Conservation (phyloP, 805 yeast genomes). For the Nematodospora valgi region DNA sequence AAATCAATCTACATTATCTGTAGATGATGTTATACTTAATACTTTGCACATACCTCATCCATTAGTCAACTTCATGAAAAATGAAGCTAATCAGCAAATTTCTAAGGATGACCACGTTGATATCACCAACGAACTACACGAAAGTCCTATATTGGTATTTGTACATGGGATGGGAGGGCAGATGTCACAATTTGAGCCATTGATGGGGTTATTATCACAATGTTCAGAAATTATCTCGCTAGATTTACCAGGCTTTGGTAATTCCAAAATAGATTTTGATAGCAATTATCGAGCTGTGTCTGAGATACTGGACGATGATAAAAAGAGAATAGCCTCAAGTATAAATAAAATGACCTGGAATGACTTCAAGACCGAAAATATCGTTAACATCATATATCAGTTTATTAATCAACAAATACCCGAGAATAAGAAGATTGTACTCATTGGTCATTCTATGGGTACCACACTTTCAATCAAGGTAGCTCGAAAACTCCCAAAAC, state of each 20-base stretch:
- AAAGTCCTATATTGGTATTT: conserved; percentile 60
- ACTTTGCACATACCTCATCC: conserved; percentile 53
- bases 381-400: conserved; percentile 37
- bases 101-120: conserved; percentile 14
- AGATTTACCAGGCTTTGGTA: conserved; percentile 91
- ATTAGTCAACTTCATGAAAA: conserved; percentile 26
- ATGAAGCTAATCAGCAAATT: conserved; percentile 19
- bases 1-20: conserved; percentile 16
- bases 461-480: conserved; percentile 51
- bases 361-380: conserved; percentile 41
- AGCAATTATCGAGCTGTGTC: conserved; percentile 15
- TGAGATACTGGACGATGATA: conserved; percentile 27
- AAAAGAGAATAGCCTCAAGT: conserved; percentile 25
- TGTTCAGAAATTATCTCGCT: conserved; percentile 63
- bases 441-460: conserved; percentile 78
- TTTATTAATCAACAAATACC: conserved; percentile 40
- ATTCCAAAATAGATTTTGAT: conserved; percentile 25
- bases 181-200: conserved; percentile 76
- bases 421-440: conserved; percentile 35
- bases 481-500: conserved; percentile 30
- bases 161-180: conserved; percentile 93
- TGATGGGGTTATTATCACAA: conserved; percentile 60
- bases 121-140: conserved; percentile 34
- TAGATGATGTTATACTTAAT: conserved; percentile 35
- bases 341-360: conserved; percentile 30